Percentiles rank a stretch among this genome's conserved stretches.
Evolutionary conservation across 805 yeast species (phyloP).

Genomic region (Hanseniaspora guilliermondii): DNA sequence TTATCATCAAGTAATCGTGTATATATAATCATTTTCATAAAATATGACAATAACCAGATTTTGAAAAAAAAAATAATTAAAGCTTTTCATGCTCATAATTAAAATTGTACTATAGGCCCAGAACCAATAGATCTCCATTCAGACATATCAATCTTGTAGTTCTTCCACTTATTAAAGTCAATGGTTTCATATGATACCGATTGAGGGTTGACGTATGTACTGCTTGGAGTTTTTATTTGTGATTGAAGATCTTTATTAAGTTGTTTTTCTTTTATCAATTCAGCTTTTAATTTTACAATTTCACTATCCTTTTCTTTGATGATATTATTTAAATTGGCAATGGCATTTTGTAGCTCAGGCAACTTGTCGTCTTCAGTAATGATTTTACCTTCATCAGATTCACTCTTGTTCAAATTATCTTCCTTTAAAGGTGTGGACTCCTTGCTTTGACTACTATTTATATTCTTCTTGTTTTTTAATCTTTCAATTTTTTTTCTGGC

Average conservation of each 20-base stretch:
- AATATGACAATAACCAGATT: neutral
- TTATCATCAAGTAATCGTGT: neutral
- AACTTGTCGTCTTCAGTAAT: conserved; percentile 29
- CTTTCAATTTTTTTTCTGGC: conserved; percentile 65
- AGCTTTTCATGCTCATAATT: conserved; percentile 1
- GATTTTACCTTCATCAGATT: conserved; percentile 21
- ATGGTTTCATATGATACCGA: conserved; percentile 34
- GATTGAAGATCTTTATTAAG: conserved; percentile 15
- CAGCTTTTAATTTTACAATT: conserved; percentile 23
- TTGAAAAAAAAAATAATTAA: neutral
- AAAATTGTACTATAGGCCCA: conserved; percentile 47
- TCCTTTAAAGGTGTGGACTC: neutral
- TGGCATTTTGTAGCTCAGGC: conserved; percentile 26
- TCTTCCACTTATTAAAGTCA: conserved; percentile 58
- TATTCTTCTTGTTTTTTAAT: conserved; percentile 47
- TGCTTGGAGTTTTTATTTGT: conserved; percentile 16
- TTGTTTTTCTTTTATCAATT: conserved; percentile 18
- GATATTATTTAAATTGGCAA: conserved; percentile 26
- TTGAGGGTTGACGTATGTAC: conserved; percentile 24
- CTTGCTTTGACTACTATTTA: conserved; percentile 26
- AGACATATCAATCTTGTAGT: conserved; percentile 81
- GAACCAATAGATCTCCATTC: conserved; percentile 61
- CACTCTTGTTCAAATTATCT: neutral
- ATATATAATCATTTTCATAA: conserved; percentile 13
- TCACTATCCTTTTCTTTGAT: conserved; percentile 29